Evolutionary conservation across 768 basidiomycete species (phyloP), one percentile per base, ranked within the genome.

Genomic region (Russula sp.): DNA sequence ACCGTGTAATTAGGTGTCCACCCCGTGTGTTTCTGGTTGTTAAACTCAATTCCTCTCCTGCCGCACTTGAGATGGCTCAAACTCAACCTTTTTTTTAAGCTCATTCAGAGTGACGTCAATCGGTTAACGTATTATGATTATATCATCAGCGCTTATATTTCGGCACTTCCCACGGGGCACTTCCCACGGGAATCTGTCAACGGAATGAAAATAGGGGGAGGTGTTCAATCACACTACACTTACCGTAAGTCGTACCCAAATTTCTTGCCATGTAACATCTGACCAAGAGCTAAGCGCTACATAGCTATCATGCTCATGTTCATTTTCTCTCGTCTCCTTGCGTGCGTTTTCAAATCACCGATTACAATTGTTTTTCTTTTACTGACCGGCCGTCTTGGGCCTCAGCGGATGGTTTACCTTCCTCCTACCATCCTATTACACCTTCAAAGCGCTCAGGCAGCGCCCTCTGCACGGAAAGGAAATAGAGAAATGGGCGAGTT

Each of bases 371-470:
- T 16, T 1, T 11, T 26, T 53, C 16, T 13, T 1, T 14, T 26
- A 55, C 53, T 65, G 59, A 61, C 54, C 48, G 59, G 62, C 57
- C 63, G 44, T 9, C 38, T 16, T 40, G 38, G 14, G 38, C 50
- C 38, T 56, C 71, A 88, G 87, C 71, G 86, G 86, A 55, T 89
- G 86, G 86, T 88, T 89, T 67, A 85, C 83, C 0, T 86, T 87
- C 71, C 76, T 84, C 1, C 75, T 89, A 5, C 88, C 88, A 0
- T 79, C 78, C 65, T 89, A 82, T 68, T 75, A 80, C 2, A 88
- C 87, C 10, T 88, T 81, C 80, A 89, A 90, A 73, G 83, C 85
- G 13, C 75, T 89, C 34, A 78, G 82, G 0, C 81, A 79, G 57
- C 77, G 79, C 53, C 83, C 84, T 13, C 63, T 81, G 71, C 69